Evolutionary conservation across 306 rosid genomes (phyloP), one percentile per base, ranked within the genome.

Genomic region (Purshia tridentata): DNA sequence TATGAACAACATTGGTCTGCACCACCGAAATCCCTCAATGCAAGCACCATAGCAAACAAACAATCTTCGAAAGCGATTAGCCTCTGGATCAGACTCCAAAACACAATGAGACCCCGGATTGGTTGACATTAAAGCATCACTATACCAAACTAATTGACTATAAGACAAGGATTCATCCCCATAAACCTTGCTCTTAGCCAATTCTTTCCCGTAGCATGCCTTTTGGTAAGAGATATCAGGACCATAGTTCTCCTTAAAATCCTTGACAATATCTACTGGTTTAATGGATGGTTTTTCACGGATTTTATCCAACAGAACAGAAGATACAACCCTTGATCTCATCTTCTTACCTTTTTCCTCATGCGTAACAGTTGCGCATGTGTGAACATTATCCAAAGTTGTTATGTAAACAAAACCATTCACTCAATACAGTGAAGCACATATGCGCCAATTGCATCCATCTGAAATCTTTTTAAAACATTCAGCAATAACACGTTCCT

Each of bases 41-140:
- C 59, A 54, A 19, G 59, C 59, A 19, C 59, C 35, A 9, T 7
- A 54, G 59, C 35, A 54, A 19, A 54, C 59, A 54, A 54, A 54
- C 59, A 54, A 54, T 54, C 59, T 54, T 29, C 22, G 59, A 54
- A 56, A 56, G 10, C 11, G 61, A 9, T 35, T 19, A 56, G 61
- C 20, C 61, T 10, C 61, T 19, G 61, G 61, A 56, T 56, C 61
- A 56, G 37, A 56, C 35, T 56, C 61, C 61, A 56, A 22, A 4
- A 56, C 61, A 56, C 14, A 56, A 56, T 56, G 61, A 19, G 61
- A 56, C 22, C 61, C 61, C 20, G 39, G 61, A 56, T 56, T 56
- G 61, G 61, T 10, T 20, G 61, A 20, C 61, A 56, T 20, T 56
- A 20, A 19, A 20, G 61, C 16, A 10, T 56, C 39, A 8, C 35